phyloP scores from a whole-genome alignment of 176 grass and related monocot species.

The Luzula sylvatica region DNA sequence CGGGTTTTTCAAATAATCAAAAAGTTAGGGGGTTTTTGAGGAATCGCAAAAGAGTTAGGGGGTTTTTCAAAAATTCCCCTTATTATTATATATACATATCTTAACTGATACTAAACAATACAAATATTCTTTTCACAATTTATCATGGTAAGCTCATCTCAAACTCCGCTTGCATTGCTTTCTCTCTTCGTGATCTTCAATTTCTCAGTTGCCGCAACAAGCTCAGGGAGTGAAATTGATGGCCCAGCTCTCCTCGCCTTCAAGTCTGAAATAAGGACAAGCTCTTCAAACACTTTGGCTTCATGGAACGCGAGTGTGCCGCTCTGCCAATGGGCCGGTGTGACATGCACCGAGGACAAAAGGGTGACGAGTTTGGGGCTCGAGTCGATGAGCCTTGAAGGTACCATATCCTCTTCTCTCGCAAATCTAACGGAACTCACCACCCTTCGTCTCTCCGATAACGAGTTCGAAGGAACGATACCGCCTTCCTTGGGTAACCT shows the following conservation, averaged over 20 bases:
- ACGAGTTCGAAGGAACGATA: conserved; percentile 62
- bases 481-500: conserved; percentile 36
- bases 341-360: conserved; percentile 1
- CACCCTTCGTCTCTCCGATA: conserved; percentile 34
- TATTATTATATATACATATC: too few species aligned
- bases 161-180: too few species aligned
- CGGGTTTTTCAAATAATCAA: too few species aligned
- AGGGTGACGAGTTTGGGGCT: conserved; percentile 1
- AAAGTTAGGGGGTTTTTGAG: too few species aligned
- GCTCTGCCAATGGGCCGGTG: conserved; percentile 26
- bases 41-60: too few species aligned
- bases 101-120: too few species aligned
- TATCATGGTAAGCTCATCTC: too few species aligned
- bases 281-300: neutral
- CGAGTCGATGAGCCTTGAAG: conserved; percentile 10
- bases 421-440: conserved; percentile 25
- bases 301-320: conserved; percentile 20
- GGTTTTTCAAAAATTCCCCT: too few species aligned
- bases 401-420: conserved; percentile 24
- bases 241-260: conserved; percentile 24
- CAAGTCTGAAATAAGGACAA: conserved; percentile 20
- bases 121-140: too few species aligned
- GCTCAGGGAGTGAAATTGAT: neutral
- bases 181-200: too few species aligned
- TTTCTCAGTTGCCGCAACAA: too few species aligned